Base-by-base conservation (phyloP, 2,329 filamentous ascomycete genomes). In the Cordyceps militaris region DNA sequence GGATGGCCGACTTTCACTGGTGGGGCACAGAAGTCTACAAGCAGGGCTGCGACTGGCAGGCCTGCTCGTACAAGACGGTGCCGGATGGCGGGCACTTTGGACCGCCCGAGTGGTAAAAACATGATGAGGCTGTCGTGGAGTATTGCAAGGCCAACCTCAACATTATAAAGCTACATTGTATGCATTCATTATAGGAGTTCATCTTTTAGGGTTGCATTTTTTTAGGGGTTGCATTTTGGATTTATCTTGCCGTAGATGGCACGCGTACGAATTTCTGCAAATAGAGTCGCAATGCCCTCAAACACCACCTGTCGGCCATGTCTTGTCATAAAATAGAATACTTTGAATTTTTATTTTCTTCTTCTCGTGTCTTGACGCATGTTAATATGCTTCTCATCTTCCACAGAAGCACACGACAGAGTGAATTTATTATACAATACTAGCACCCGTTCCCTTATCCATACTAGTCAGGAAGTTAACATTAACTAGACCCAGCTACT, bases 11-110 rank as follows among this genome's bases (percentile, higher is more conserved):
- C 28, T 91, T 94, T 67, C 83, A 77, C 58, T 95, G 90, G 91
- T 95, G 90, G 91, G 91, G 91, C 0, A 95, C 91, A 0, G 88
- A 94, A 67, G 80, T 93, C 5, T 91, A 91, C 69, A 92, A 91
- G 71, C 79, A 85, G 70, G 89, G 90, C 21, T 94, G 89, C 70
- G 89, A 94, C 74, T 94, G 89, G 89, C 79, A 85, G 68, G 89
- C 88, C 44, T 94, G 89, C 69, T 73, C 88, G 1, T 93, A 87
- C 67, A 82, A 77, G 57, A 78, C 71, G 0, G 79, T 94, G 5
- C 74, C 77, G 0, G 79, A 84, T 14, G 87, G 87, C 0, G 77
- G 79, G 24, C 80, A 75, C 59, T 91, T 91, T 70, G 87, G 87
- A 0, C 85, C 85, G 1, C 77, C 80, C 57, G 73, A 64, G 1